Base-by-base conservation (phyloP, 192 early-diverging fungal species). In the Pilobolus umbonatus region DNA sequence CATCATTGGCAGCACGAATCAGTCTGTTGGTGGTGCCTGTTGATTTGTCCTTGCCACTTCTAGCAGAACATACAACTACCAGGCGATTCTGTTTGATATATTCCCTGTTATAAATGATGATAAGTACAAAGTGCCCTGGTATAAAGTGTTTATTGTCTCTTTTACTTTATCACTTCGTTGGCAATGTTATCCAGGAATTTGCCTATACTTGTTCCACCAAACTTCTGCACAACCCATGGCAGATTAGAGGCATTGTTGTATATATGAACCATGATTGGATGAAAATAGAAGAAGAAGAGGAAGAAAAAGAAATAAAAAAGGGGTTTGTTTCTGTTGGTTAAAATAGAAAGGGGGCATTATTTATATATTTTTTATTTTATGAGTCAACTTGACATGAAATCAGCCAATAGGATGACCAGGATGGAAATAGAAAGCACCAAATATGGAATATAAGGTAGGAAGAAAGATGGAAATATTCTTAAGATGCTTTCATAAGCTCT, bases 181-280 rank as follows among this genome's bases (percentile, higher is more conserved):
- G 83, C 77, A 49, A 90, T 88, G 50, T 72, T 82, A 26, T 88
- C 80, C 11, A 88, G 57, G 64, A 86, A 88, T 67, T 88, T 94
- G 54, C 96, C 95, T 30, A 99, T 90, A 57, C 85, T 89, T 30
- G 96, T 99, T 26, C 96, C 95, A 57, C 96, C 96, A 83, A 93
- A 99, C 81, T 99, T 99, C 67, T 88, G 86, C 34, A 88, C 88
- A 55, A 87, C 61, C 74, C 81, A 85, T 36, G 85, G 87, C 43
- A 71, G 69, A 25, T 63, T 32, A 15, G 65, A 40, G 29, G 35
- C 28, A 39, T 71, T 71, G 35, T 34, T 50, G 19, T 43, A 57
- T 15, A 29, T 57, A 34, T 32, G 51, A 53, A 38, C 51, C 51
- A 53, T 53, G 7, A 35, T 53, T 35, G 24, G 58, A 28, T 48